Base-by-base conservation (phyloP, 2,329 filamentous ascomycete species). In the Aspergillus eucalypticola region DNA sequence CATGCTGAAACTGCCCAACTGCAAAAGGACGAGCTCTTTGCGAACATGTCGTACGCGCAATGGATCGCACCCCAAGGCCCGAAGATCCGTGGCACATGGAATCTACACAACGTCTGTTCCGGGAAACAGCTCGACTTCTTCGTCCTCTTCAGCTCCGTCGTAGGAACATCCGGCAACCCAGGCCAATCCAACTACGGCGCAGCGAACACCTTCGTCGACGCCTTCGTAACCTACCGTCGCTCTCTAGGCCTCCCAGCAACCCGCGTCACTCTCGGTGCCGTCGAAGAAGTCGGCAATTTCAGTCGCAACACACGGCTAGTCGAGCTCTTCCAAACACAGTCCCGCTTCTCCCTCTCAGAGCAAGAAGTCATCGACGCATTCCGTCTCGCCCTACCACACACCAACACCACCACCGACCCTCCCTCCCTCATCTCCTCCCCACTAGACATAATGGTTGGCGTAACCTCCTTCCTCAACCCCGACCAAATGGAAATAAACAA, bases 101-200 rank as follows among this genome's bases (percentile, higher is more conserved):
- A 66, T 46, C 62, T 66, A 3, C 62, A 65, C 32, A 11, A 59
- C n/a, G 57, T 54, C 11, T 21, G 52, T 7, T 29, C n/a, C 17
- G 38, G 38, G 3, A 54, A 48, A 13, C 15, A 44, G 2, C 59
- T 67, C 3, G 67, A 69, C 55, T 69, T 69, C 50, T 65, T 69
- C 29, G 42, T 65, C 17, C 38, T 67, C 2, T 62, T 64, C 51
- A 60, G 57, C 21, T 69, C 67, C 6, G 61, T 75, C 0, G 66
- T 71, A 5, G 69, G 60, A 15, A 66, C 79, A 0, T 64, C 70
- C 0, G 78, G 78, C 0, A 76, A 76, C 53, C 54, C 61, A 3
- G 77, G 77, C 1, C 79, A 80, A 56, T 64, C 71, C 5, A 71
- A 66, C n/a, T 81, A 81, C 57, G 66, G 69, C 2, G 74, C 77